Base-by-base conservation (phyloP, 2,329 filamentous ascomycete species). In the Falciphora oryzae region DNA sequence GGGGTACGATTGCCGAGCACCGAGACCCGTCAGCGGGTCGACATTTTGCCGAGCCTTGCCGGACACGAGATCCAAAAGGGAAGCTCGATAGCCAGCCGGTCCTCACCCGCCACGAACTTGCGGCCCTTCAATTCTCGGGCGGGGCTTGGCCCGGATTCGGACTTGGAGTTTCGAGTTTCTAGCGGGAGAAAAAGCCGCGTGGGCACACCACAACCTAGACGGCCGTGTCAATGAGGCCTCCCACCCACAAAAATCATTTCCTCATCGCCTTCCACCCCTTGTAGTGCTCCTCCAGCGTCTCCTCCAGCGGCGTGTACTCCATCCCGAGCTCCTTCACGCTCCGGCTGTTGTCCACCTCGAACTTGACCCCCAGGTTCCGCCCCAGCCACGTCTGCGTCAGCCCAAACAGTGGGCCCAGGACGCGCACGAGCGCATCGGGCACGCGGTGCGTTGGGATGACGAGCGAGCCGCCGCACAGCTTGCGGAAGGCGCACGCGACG, bases 271-370 rank as follows among this genome's bases (percentile, higher is more conserved):
- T 53, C 61, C 61, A 63, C 8, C 16, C 31, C 25, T 32, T 32
- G 28, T 32, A 63, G n/a, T 63, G 44, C 18, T 53, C 61, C 27
- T 31, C 27, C 8, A 63, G 29, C 50, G 61, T 83, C 71, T 85
- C 76, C 71, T 89, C 82, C 57, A 91, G 75, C 0, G 75, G 73
- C 66, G 72, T 84, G 70, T 86, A 90, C 70, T 86, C 78, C 29
- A 90, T 68, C 0, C 86, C 86, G 60, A 92, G 69, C 0, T 90
- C 69, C 63, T 84, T 75, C 68, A 77, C 80, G 7, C 80, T 82
- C 69, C 81, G 79, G 60, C 73, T 77, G 69, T 86, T 89, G 73
- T 89, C 80, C 18, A 85, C 72, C 2, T 83, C 82, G 3, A 75
- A 78, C 27, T 75, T 76, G 44, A 81, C 63, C 13, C 53, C 53